Base-by-base conservation (phyloP, 208 protist species). In the Polymyxa betae region DNA sequence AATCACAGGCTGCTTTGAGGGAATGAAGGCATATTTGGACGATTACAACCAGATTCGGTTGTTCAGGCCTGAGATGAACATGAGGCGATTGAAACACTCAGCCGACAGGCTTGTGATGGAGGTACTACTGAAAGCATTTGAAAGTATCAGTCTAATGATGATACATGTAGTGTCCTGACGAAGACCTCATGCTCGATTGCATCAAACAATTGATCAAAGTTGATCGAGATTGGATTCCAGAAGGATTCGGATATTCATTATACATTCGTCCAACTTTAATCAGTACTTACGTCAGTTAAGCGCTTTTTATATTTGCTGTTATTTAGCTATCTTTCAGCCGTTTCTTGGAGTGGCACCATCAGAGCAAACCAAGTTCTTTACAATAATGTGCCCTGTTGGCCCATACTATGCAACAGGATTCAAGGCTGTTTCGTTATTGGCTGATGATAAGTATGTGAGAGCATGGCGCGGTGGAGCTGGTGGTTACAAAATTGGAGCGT, bases 211-310 rank as follows among this genome's bases (percentile, higher is more conserved):
- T 98, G 24, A 93, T 99, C 49, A 88, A 93, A 0, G 89, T 98
- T 52, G 98, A 99, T 91, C 91, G 92, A 49, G 93, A 96, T 66
- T 99, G 97, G 94, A 94, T 97, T 43, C 98, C 98, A 41, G 92
- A 95, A 45, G 93, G 96, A 92, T 89, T 94, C 24, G 98, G 97
- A 52, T 99, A 97, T 94, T 99, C 98, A 0, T 95, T 99, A 0
- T 99, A 99, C 93, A 92, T 99, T 44, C 95, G 98, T 5, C 98
- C 98, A n/a, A 97, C 97, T 20, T 92, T 96, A 24, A 98, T 99
- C 91, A 96, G 94, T 72, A 98, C 96, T 0, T 90, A 95, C 77
- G 92, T 91, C 5, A 5, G 72, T 82, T n/a, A n/a, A 20, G 5
- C 10, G n/a, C 5, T n/a, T 35, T 35, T 5, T 82, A 40, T 5